These are phyloP conservation scores for Russula brevipes DNA, from an alignment of 768 basidiomycete genomes.

Conservation along the genomic window DNA sequence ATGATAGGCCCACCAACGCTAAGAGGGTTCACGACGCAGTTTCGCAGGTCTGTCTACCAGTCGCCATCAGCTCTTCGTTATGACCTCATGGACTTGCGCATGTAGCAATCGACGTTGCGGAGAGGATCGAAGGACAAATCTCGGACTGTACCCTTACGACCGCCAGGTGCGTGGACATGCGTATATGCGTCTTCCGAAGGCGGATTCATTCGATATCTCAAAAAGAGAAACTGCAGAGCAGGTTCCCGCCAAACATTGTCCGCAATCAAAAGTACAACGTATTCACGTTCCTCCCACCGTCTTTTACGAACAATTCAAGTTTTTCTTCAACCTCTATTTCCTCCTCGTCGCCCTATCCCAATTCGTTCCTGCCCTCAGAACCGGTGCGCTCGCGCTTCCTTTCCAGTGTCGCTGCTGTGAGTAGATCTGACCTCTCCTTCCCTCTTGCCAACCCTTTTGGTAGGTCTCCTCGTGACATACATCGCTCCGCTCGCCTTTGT, in stretches of 20 bases:
- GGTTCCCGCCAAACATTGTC: slow-evolving; percentile 83
- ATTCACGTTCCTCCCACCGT: slow-evolving; percentile 94
- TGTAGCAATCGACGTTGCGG: slow-evolving; percentile 30
- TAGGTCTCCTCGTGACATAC: slow-evolving; percentile 93
- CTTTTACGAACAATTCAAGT: slow-evolving; percentile 99
- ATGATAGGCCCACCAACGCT: slow-evolving; percentile 28
- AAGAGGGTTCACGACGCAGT: slow-evolving; percentile 20
- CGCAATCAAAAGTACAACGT: slow-evolving; percentile 98
- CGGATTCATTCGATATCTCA: background rate
- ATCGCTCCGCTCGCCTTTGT: slow-evolving; percentile 96
- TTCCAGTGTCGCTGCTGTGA: background rate
- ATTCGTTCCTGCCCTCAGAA: slow-evolving; percentile 93
- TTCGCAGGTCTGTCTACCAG: slow-evolving; percentile 27
- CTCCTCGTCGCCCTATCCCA: slow-evolving; percentile 94
- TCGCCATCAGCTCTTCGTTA: background rate
- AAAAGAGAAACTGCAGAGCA: slow-evolving; percentile 63
- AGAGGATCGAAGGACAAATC: slow-evolving; percentile 58
- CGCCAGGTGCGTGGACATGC: slow-evolving; percentile 45
- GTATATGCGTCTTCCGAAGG: background rate
- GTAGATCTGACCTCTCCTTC: background rate
- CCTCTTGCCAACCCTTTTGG: background rate
- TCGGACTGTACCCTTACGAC: slow-evolving; percentile 70
- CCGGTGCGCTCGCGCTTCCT: slow-evolving; percentile 50
- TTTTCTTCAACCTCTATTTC: slow-evolving; percentile 99
- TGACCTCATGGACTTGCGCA: slow-evolving; percentile 25